A percentile compares a stretch with the other conserved stretches of the same genome.
Evolutionary conservation across 2,329 filamentous ascomycete genomes (phyloP).

Genomic region (Orbilia ellipsospora): DNA sequence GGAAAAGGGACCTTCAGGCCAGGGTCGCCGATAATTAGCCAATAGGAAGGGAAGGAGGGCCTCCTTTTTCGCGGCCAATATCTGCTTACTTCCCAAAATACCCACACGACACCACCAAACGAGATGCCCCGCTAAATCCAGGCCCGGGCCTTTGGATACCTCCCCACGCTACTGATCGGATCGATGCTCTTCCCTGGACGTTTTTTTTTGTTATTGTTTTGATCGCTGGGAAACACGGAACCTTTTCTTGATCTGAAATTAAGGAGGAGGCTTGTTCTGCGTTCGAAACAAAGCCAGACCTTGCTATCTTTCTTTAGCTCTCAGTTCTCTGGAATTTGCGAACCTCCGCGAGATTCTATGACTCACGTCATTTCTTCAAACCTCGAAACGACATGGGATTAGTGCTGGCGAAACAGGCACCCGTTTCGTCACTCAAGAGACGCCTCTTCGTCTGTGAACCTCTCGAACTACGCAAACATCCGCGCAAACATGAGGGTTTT

Average conservation of each 20-base stretch:
- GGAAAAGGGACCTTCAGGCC: slow-evolving; percentile 15
- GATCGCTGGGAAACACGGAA: slow-evolving; percentile 29
- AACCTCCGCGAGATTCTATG: slow-evolving; percentile 53
- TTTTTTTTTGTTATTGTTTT: slow-evolving; percentile 36
- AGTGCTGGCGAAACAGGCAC: slow-evolving; percentile 47
- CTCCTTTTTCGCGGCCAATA: slow-evolving; percentile 24
- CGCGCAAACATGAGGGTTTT: slow-evolving; percentile 52
- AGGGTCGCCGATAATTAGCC: slow-evolving; percentile 6
- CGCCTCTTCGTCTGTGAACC: slow-evolving; percentile 40
- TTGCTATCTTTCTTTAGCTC: slow-evolving; percentile 23
- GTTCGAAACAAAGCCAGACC: slow-evolving; percentile 40
- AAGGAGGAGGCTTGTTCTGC: slow-evolving; percentile 55
- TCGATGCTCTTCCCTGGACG: slow-evolving; percentile 24
- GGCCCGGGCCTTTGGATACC: slow-evolving; percentile 43
- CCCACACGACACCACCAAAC: slow-evolving; percentile 39
- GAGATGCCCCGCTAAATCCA: slow-evolving; percentile 38
- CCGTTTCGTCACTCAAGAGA: slow-evolving; percentile 49
- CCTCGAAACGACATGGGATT: slow-evolving; percentile 8
- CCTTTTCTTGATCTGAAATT: slow-evolving; percentile 43
- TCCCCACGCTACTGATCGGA: slow-evolving; percentile 46
- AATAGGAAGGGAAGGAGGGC: slow-evolving; percentile 22
- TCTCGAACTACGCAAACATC: slow-evolving; percentile 35
- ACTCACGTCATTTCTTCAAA: slow-evolving; percentile 45
- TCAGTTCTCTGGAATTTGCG: slow-evolving; percentile 46
- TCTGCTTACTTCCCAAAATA: slow-evolving; percentile 23